phyloP scores from a whole-genome alignment of 805 yeast genomes.

The Starmerella stellata region DNA sequence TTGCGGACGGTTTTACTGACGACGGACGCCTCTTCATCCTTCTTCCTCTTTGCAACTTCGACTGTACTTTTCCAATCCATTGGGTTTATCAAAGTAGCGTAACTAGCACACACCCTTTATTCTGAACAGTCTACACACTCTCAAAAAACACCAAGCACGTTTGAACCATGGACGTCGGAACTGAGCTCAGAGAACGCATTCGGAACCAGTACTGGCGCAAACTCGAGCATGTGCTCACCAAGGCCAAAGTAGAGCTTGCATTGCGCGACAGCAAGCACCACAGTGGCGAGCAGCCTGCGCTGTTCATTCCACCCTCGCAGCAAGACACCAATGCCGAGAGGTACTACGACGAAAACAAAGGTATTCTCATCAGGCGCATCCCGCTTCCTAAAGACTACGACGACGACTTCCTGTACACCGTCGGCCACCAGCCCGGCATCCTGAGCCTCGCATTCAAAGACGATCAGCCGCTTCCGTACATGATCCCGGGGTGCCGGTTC shows the following conservation, averaged over 20 bases:
- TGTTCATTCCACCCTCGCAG: conserved; percentile 6
- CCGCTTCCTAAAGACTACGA: conserved; percentile 45
- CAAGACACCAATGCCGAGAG: not conserved
- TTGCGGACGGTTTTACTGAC: not conserved
- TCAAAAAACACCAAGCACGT: too few species aligned
- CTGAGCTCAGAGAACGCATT: conserved; percentile 4
- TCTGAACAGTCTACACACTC: too few species aligned
- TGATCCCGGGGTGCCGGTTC: conserved; percentile 94
- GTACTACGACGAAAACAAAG: conserved; percentile 1
- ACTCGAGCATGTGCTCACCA: conserved; percentile 9
- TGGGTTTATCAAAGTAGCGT: too few species aligned
- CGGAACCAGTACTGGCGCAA: conserved; percentile 10
- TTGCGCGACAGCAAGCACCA: conserved; percentile 7
- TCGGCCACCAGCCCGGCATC: conserved; percentile 70
- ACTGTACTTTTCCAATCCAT: too few species aligned
- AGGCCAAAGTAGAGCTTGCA: conserved; percentile 4
- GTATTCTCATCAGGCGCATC: conserved; percentile 54
- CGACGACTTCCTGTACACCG: conserved; percentile 53
- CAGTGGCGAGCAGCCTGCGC: not conserved
- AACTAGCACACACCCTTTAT: too few species aligned
- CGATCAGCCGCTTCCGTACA: conserved; percentile 54
- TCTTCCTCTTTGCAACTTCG: too few species aligned
- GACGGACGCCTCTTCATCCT: too few species aligned
- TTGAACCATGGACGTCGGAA: conserved; percentile 1
- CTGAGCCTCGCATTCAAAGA: conserved; percentile 53